phyloP scores from a whole-genome alignment of 2,329 filamentous ascomycete genomes.

The Aspergillus pseudonomiae region DNA sequence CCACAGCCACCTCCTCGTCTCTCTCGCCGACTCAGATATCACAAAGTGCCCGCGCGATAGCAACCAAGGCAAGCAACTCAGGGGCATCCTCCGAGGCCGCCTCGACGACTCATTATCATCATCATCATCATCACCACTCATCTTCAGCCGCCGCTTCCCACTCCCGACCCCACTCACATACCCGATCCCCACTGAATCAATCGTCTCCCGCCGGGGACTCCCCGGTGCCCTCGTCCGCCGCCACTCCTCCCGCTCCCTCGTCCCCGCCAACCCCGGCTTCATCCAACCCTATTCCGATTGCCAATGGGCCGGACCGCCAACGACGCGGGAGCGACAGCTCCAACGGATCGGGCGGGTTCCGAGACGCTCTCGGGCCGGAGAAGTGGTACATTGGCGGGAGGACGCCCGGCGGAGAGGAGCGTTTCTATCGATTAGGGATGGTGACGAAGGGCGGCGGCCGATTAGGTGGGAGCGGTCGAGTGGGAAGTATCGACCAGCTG shows the following conservation, averaged over 20 bases:
- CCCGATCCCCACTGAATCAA: conserved; percentile 33
- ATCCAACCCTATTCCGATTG: conserved; percentile 43
- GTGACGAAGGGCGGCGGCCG: conserved; percentile 49
- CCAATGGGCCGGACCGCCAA: conserved; percentile 40
- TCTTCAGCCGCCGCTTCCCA: conserved; percentile 18
- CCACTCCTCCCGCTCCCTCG: conserved; percentile 37
- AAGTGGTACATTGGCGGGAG: conserved; percentile 57
- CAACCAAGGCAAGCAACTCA: conserved; percentile 45
- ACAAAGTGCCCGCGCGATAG: conserved; percentile 50
- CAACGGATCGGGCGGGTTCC: conserved; percentile 50
- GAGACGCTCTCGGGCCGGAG: conserved; percentile 50
- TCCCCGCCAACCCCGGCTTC: conserved; percentile 31
- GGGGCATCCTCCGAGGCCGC: conserved; percentile 24
- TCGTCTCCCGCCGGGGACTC: conserved; percentile 41
- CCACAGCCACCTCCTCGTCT: conserved; percentile 38
- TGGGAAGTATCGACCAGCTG: conserved; percentile 53
- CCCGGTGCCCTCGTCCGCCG: conserved; percentile 42
- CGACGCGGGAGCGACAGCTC: conserved; percentile 53
- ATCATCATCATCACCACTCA: conserved; percentile 3
- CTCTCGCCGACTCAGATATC: conserved; percentile 45
- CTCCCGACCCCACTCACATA: conserved; percentile 21
- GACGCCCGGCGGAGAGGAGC: conserved; percentile 51
- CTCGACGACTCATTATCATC: conserved; percentile 22
- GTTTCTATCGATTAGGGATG: conserved; percentile 53
- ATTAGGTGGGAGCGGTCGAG: conserved; percentile 44